Evolutionary conservation across 345 rosid genomes (phyloP), one percentile per base, ranked within the genome.

Genomic region (Syzygium aromaticum): DNA sequence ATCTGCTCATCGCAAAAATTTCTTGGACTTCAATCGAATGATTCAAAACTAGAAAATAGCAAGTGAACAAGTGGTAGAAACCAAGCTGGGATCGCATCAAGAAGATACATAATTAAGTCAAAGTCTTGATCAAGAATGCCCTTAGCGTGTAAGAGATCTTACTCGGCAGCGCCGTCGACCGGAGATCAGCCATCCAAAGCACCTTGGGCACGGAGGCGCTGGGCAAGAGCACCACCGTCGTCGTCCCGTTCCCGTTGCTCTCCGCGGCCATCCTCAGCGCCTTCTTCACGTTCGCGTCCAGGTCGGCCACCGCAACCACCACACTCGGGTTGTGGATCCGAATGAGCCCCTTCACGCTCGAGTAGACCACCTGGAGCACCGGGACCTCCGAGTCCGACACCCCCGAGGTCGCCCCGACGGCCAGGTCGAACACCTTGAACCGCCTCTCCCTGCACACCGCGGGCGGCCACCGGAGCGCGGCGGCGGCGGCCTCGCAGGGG

Each of bases 141-240:
- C 46, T 43, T 43, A n/a, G 73, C 38, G 19, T 10, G 82, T 38
- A 1, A 38, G 49, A 38, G 86, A 49, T 85, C 96, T 95, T 96
- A 98, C 99, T 92, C 88, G 99, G 96, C 92, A 98, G 89, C 88
- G 99, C 96, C 54, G 99, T 93, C 87, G 99, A 89, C 92, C 98
- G 95, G 30, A 98, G 94, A 92, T 96, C 98, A 89, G 99, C 95
- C 99, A 96, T 98, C 99, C 99, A 98, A 13, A 98, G 93, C 91
- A 94, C 97, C 91, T 95, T 96, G 5, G 96, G 84, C 86, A 98
- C 90, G 40, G 98, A 94, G 85, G 92, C 90, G 90, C 94, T 93
- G 2, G 99, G 99, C 46, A 96, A 90, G 86, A 94, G 93, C 87
- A 98, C 93, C 63, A 96, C 82, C 8, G 82, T 52, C 0, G 95